These are phyloP conservation scores for Trypanosomatidae sp. DNA, from an alignment of 208 protist genomes.

Conservation along the genomic window DNA sequence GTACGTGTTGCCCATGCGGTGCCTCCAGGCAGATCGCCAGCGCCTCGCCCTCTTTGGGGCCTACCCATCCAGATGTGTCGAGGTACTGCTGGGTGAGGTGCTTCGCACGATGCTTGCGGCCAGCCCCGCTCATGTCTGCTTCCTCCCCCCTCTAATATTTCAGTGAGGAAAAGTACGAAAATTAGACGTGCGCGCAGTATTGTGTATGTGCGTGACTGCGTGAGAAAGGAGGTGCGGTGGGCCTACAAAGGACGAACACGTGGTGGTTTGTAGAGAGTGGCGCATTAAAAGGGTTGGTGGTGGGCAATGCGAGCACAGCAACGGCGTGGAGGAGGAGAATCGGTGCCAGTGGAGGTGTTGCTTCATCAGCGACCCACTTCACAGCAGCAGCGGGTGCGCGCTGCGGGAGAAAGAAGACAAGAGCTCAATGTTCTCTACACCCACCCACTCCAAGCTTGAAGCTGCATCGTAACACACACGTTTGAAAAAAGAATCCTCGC, in stretches of 20 bases:
- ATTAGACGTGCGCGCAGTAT: neutral
- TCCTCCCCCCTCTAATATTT: neutral
- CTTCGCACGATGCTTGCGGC: slow-evolving; percentile 84
- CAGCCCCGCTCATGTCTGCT: slow-evolving; percentile 67
- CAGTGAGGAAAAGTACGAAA: neutral
- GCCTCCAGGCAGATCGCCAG: slow-evolving; percentile 73
- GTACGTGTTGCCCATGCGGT: slow-evolving; percentile 74
- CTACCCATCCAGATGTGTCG: slow-evolving; percentile 52
- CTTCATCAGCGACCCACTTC: neutral
- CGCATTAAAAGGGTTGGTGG: neutral
- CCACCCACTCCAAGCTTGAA: neutral
- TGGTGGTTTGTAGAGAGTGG: neutral
- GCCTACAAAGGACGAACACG: neutral
- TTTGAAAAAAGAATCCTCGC: neutral
- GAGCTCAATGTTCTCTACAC: neutral
- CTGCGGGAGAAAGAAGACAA: neutral
- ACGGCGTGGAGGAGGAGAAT: neutral
- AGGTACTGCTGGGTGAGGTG: slow-evolving; percentile 80
- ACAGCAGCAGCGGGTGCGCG: neutral
- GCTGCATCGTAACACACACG: neutral
- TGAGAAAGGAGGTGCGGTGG: neutral
- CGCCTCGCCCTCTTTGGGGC: slow-evolving; percentile 41
- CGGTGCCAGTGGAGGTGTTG: neutral
- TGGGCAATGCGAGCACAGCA: neutral
- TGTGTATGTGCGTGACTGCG: neutral